Evolutionary conservation across 2,329 filamentous ascomycete species (phyloP).

Genomic region (Cladophialophora exuberans): DNA sequence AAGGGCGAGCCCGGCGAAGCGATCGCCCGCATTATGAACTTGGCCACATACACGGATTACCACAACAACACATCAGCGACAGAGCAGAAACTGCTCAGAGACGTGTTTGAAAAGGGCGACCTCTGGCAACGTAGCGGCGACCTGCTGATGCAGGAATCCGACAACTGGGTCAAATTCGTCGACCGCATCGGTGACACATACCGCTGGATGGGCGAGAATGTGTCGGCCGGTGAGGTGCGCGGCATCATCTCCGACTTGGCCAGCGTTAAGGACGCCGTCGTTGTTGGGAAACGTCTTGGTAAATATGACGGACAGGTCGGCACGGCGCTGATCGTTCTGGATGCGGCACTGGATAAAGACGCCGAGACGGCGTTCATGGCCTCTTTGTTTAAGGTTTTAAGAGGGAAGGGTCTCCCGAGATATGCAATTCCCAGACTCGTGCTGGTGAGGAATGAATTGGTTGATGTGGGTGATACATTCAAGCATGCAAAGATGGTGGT

Average conservation of each 20-base stretch:
- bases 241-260: constrained; percentile 70
- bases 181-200: constrained; percentile 64
- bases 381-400: constrained; percentile 43
- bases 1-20: constrained; percentile 76
- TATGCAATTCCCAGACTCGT: constrained; percentile 54
- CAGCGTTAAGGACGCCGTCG: constrained; percentile 74
- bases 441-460: constrained; percentile 48
- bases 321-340: constrained; percentile 50
- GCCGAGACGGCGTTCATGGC: constrained; percentile 42
- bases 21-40: constrained; percentile 66
- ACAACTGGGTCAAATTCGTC: constrained; percentile 76
- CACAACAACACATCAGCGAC: constrained; percentile 73
- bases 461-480: constrained; percentile 53
- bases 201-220: constrained; percentile 73
- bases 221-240: constrained; percentile 78
- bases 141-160: constrained; percentile 69
- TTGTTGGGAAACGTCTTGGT: constrained; percentile 66
- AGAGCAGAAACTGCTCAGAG: constrained; percentile 70
- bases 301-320: constrained; percentile 54
- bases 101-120: constrained; percentile 75
- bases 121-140: constrained; percentile 84
- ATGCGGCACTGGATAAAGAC: constrained; percentile 32
- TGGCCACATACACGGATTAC: constrained; percentile 76
- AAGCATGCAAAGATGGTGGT: constrained; percentile 54
- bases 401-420: constrained; percentile 49